Evolutionary conservation across 495 filamentous ascomycete species (phyloP), one percentile per base, ranked within the genome.

Genomic region (Podospora sp.): DNA sequence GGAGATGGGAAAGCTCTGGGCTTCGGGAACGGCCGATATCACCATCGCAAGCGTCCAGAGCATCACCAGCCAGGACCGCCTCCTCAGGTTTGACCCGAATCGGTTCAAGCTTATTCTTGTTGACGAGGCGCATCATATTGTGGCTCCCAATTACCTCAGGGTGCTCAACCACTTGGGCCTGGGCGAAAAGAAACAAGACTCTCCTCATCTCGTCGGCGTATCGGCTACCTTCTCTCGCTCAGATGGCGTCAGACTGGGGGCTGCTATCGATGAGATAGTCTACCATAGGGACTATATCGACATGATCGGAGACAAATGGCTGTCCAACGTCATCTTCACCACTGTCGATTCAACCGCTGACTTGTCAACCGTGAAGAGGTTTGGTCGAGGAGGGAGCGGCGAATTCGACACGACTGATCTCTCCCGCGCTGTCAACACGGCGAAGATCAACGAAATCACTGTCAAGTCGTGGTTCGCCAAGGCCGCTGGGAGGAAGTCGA

Each of bases 121-220:
- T 7, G 95, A 99, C 71, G 95, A 99, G 75, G 94, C 93, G n/a
- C 95, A 99, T 78, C 95, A 98, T 78, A 97, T 98, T 59, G 94
- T 97, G 35, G 91, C 94, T 6, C 81, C 85, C 8, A 85, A 86
- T 36, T 99, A 97, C 73, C 80, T 94, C 66, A 83, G 80, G 29
- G 84, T 86, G 1, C 77, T 99, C 63, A 78, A 82, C 1, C 85
- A 99, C 77, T 93, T 99, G 75, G 86, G 89, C 0, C 83, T 97
- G 50, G 75, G 83, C 40, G 74, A 84, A 52, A 76, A 84, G 68
- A 78, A 73, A 69, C 74, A 79, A 0, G 70, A 83, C 50, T 86
- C 87, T 4, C 92, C 93, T 18, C 83, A 88, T 18, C 81, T 98
- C 7, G 90, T 99, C 12, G 95, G 95, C 4, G 93, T 99, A 8